Evolutionary conservation across 1,284 basidiomycete species (phyloP), one percentile per base, ranked within the genome.

Genomic region (Chalciporus sp.): DNA sequence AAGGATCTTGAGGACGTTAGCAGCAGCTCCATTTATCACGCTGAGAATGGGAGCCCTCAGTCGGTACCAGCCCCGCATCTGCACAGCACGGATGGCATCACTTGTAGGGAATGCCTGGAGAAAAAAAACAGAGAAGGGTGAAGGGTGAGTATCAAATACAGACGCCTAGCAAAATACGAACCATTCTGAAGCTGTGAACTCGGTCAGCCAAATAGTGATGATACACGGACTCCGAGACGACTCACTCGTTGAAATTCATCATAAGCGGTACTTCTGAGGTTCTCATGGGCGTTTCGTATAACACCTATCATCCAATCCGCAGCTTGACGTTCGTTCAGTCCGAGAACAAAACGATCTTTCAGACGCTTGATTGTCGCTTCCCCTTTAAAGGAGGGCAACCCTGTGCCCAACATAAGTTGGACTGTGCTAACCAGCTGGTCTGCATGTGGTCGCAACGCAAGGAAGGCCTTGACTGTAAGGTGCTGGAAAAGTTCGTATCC

Each of bases 331-430:
- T 99, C 96, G 55, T 83, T 88, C 52, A 97, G 71, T 19, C 88
- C 83, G 16, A 92, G 81, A 52, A 84, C 88, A 74, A 98, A 99
- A 28, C 97, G 82, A 54, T 96, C 94, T 52, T 85, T 81, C 42
- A 99, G 77, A 40, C 96, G 78, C 62, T 84, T 85, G 68, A 99
- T 96, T 1, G 95, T 98, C 0, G 80, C 79, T 68, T 97, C 92
- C 37, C 96, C 97, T 70, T 98, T 99, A 83, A 98, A 99, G 11
- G 91, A 94, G 1, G 97, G 96, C 47, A 99, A 76, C 17, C 90
- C 92, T 3, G 96, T 96, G 28, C 92, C 95, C 26, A 98, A 82
- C 97, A 99, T 99, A 49, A 99, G 79, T 55, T 88, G 87, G 7
- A 94, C 92, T 4, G 93, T 88, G 64, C 89, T 88, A 58, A 96